Evolutionary conservation across 176 grass and related monocot species (phyloP).

Genomic region (Areca catechu): DNA sequence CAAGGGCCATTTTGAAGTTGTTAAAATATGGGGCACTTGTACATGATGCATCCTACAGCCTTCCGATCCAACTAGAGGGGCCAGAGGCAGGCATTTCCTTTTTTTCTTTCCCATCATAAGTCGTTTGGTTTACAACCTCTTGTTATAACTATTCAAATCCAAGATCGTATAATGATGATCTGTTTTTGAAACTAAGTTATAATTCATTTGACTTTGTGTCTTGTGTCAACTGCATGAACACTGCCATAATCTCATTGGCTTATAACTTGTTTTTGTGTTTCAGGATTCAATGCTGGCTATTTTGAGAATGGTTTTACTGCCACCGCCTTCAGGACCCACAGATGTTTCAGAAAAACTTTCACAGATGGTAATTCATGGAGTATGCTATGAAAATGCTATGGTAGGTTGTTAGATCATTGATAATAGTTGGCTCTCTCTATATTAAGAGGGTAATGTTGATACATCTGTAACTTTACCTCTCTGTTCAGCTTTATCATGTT

Average conservation of each 20-base stretch:
- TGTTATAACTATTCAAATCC: no score
- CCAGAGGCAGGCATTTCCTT: constrained; percentile 36
- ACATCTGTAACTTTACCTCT: constrained; percentile 8
- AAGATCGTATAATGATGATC: no score
- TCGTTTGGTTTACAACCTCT: no score
- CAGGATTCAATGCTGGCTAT: constrained; percentile 50
- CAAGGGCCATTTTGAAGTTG: constrained; percentile 52
- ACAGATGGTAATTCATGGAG: constrained; percentile 42
- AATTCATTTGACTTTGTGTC: no score
- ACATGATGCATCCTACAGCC: constrained; percentile 67
- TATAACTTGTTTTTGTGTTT: constrained; percentile 7
- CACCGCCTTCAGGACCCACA: constrained; percentile 18
- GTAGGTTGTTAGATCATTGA: constrained; percentile 28
- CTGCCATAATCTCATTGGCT: no score
- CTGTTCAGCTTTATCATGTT: constrained; percentile 56
- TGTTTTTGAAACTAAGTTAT: no score
- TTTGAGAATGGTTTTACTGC: constrained; percentile 49
- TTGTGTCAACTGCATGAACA: no score
- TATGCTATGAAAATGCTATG: constrained; percentile 62
- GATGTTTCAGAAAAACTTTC: constrained; percentile 16
- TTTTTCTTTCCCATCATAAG: constrained; percentile 1
- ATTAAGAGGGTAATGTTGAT: no score
- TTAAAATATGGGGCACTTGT: constrained; percentile 45
- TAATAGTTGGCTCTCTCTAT: no score
- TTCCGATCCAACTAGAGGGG: constrained; percentile 60